phyloP scores from a whole-genome alignment of 2,329 filamentous ascomycete genomes.

The Trichoderma arundinaceum region DNA sequence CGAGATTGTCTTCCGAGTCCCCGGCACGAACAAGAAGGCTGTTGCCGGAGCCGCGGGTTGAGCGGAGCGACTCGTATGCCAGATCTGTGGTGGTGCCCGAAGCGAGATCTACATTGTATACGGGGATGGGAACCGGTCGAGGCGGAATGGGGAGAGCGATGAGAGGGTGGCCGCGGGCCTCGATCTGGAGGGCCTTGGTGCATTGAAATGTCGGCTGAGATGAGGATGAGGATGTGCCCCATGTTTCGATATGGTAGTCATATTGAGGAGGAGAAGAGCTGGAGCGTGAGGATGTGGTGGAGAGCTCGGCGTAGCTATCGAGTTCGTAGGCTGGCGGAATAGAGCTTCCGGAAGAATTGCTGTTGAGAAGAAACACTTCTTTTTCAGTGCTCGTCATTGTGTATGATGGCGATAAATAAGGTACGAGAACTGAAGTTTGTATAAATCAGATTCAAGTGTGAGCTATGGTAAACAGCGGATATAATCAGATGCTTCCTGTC shows the following conservation, averaged over 20 bases:
- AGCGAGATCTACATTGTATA: conserved; percentile 49
- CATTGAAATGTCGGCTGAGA: conserved; percentile 46
- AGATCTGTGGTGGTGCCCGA: conserved; percentile 48
- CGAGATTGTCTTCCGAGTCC: conserved; percentile 42
- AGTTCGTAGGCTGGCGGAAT: conserved; percentile 42
- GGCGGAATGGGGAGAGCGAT: conserved; percentile 51
- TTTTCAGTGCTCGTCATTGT: conserved; percentile 33
- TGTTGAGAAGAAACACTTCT: background rate
- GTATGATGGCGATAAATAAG: background rate
- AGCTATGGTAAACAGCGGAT: too few species aligned
- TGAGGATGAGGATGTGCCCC: conserved; percentile 31
- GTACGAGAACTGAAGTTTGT: background rate
- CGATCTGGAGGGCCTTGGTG: conserved; percentile 55
- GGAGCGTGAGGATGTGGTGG: conserved; percentile 38
- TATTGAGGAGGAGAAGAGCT: conserved; percentile 41
- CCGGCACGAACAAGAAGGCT: conserved; percentile 55
- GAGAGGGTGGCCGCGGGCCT: conserved; percentile 51
- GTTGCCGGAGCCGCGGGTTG: conserved; percentile 52
- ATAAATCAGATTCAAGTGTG: background rate
- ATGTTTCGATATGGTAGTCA: conserved; percentile 28
- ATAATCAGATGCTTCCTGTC: background rate
- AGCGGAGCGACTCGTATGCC: conserved; percentile 59
- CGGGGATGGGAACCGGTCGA: conserved; percentile 48
- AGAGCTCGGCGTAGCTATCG: conserved; percentile 38
- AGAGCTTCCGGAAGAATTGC: conserved; percentile 1